phyloP scores from a whole-genome alignment of 2,329 filamentous ascomycete species.

The Arthrocladium fulminans region DNA sequence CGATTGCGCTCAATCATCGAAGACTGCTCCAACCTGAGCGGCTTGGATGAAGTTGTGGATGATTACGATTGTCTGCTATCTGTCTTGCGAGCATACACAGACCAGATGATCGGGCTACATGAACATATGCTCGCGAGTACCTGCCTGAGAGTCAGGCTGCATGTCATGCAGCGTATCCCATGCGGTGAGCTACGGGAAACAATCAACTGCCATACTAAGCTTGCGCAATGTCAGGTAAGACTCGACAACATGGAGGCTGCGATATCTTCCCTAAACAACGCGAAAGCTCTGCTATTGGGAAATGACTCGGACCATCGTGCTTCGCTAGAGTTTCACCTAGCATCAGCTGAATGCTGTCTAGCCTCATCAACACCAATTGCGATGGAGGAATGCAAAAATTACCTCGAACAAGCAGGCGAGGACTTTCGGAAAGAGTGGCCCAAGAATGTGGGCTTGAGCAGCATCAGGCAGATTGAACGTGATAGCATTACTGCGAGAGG shows the following conservation, averaged over 20 bases:
- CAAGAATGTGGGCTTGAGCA: slow-evolving; percentile 27
- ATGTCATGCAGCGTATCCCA: slow-evolving; percentile 39
- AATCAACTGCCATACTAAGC: slow-evolving; percentile 35
- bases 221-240: slow-evolving; percentile 49
- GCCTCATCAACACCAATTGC: slow-evolving; percentile 49
- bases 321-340: slow-evolving; percentile 49
- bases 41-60: slow-evolving; percentile 40
- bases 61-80: slow-evolving; percentile 41
- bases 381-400: slow-evolving; percentile 46
- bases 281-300: background rate
- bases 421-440: slow-evolving; percentile 13
- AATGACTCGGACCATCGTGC: background rate
- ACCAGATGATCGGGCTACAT: slow-evolving; percentile 51
- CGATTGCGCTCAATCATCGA: slow-evolving; percentile 30
- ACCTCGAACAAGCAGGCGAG: slow-evolving; percentile 22
- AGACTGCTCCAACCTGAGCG: slow-evolving; percentile 35
- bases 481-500: slow-evolving; percentile 25
- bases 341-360: slow-evolving; percentile 65
- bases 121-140: slow-evolving; percentile 42
- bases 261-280: slow-evolving; percentile 41
- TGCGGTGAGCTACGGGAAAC: slow-evolving; percentile 30
- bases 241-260: slow-evolving; percentile 55
- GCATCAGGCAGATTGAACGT: background rate
- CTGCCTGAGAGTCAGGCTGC: slow-evolving; percentile 42
- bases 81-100: slow-evolving; percentile 45